Conservation (phyloP, 78 protist species). For the Monocercomonoides exilis region DNA sequence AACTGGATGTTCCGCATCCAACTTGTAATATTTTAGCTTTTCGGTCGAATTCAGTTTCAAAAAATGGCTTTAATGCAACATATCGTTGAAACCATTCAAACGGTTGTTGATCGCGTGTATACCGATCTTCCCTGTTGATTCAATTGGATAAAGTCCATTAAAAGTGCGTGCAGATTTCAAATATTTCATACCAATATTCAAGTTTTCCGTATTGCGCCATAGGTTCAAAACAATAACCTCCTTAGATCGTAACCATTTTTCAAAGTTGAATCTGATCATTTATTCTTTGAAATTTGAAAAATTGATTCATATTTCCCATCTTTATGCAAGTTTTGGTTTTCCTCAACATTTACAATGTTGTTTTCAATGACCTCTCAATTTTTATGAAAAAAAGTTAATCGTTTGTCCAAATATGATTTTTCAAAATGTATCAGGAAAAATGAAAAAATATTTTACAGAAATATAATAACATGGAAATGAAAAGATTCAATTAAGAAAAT, state of each 20-base stretch:
- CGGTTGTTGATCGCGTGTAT: neutral
- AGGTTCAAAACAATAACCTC: neutral
- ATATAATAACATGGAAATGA: too few relatives aligned
- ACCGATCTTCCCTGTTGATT: neutral
- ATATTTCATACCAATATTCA: neutral
- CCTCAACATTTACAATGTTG: neutral
- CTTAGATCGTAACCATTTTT: neutral
- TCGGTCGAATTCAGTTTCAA: neutral
- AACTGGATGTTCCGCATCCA: neutral
- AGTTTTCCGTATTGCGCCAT: conserved; percentile 1
- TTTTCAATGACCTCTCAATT: neutral
- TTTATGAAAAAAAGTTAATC: too few relatives aligned
- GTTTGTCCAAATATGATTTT: too few relatives aligned
- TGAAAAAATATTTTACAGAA: too few relatives aligned
- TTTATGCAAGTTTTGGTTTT: neutral
- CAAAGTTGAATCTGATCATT: neutral
- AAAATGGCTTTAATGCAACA: neutral
- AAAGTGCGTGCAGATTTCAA: neutral
- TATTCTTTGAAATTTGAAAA: neutral
- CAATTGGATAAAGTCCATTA: neutral
- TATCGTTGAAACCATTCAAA: neutral
- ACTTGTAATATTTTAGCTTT: neutral
- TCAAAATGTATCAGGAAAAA: too few relatives aligned
- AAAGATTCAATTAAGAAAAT: too few relatives aligned
- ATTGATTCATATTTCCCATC: neutral